Evolutionary conservation across 1,284 basidiomycete species (phyloP), one percentile per base, ranked within the genome.

Genomic region (Tilletia indica): DNA sequence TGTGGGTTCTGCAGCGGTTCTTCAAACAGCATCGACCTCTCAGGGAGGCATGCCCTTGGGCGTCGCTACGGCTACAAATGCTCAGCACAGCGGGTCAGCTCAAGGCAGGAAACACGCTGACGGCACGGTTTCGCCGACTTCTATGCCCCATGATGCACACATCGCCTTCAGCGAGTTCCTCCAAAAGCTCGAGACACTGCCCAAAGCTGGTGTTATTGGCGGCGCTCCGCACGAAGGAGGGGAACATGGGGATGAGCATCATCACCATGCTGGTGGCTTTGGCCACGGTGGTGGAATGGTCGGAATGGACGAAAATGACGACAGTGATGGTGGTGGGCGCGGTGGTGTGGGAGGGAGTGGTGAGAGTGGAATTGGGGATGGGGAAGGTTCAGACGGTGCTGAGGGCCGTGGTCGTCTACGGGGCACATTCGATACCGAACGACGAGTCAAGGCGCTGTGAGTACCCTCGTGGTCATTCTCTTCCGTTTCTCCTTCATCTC

Each of bases 151-250:
- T 14, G 9, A 45, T 8, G 42, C 42, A 8, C 42, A 45, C 42
- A 8, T 45, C 42, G 42, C 42, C 42, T 72, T 79, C 58, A 67
- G 71, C 67, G 74, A 73, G 68, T 80, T 81, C 70, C 77, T 77
- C 56, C 67, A 73, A 67, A 75, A 78, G 71, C 72, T 81, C 63
- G 79, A 81, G 63, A 73, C 72, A 14, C 72, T 81, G 6, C 79
- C 79, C 67, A 81, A 81, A 63, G 79, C 79, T 16, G 78, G 78
- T 45, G 71, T 76, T 19, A 68, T 75, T 21, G 45, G 48, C 34
- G 42, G 51, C 69, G 42, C 42, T 31, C 25, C 64, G 14, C 42
- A 45, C 42, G 42, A 45, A 9, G 42, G 42, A 45, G 42, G 42
- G 42, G 42, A 45, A 45, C 42, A 45, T 45, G 42, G 42, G 14